These are phyloP conservation scores for Avena insularis DNA, from an alignment of 176 grass and related monocot genomes.

Conservation along the genomic window DNA sequence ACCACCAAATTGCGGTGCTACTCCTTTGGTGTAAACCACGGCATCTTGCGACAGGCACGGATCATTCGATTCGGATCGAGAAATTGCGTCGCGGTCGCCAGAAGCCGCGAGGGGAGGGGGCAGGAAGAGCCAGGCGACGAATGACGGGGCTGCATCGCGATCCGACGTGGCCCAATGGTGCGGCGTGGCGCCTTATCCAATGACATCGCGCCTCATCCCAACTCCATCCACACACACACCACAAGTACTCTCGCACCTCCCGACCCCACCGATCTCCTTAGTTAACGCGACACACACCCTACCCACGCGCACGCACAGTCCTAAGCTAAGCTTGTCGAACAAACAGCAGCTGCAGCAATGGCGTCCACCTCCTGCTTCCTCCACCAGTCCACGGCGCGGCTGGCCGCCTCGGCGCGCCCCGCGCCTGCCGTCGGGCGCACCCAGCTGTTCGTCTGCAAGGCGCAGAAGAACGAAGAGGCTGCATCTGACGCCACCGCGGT, in stretches of 20 bases:
- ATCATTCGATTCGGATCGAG: slow-evolving; percentile 9
- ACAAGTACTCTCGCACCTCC: slow-evolving; percentile 22
- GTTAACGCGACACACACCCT: slow-evolving; percentile 44
- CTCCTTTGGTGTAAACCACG: neutral
- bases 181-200: slow-evolving; percentile 60
- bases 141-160: slow-evolving; percentile 12
- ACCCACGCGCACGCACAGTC: slow-evolving; percentile 10
- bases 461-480: slow-evolving; percentile 58
- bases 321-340: neutral
- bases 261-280: slow-evolving; percentile 40
- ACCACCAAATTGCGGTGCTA: too few relatives aligned
- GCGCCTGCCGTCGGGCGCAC: slow-evolving; percentile 22
- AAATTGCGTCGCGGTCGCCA: neutral
- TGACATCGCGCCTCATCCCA: slow-evolving; percentile 61
- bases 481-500: neutral
- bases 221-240: slow-evolving; percentile 54
- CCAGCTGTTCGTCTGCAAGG: slow-evolving; percentile 72
- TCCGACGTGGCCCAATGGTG: slow-evolving; percentile 88
- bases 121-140: neutral
- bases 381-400: slow-evolving; percentile 68
- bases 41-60: neutral
- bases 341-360: slow-evolving; percentile 45
- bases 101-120: neutral
- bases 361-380: slow-evolving; percentile 92
- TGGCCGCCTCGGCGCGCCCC: slow-evolving; percentile 39